Evolutionary conservation across 2,329 filamentous ascomycete genomes (phyloP), one percentile per base, ranked within the genome.

Genomic region (Teratosphaeria epicoccoides): DNA sequence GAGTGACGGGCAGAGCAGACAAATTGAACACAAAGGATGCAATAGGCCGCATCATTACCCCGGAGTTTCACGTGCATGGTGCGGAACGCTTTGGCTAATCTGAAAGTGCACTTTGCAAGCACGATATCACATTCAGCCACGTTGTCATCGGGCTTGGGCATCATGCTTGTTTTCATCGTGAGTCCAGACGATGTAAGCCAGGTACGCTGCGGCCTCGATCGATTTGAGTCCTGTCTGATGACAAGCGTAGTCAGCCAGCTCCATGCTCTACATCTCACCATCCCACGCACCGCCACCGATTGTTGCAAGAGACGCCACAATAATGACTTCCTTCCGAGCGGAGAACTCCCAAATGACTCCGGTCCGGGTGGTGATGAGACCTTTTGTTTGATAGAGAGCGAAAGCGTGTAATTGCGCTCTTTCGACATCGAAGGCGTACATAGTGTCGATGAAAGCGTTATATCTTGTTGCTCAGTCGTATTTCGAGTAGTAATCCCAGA

Each of bases 341-440:
- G 72, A 67, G 6, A 61, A 62, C 43, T 61, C 60, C 0, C 72
- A 72, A 49, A 74, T 71, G 49, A 74, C 65, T 0, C 73, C 73
- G 75, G 1, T 55, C 59, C 17, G 72, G 74, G 1, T 65, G 60
- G 17, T 76, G 61, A 2, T 66, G 71, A 0, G 69, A 70, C 26
- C 71, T 70, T n/a, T 23, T 49, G 47, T 6, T 23, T 1, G 59
- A 77, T 57, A 0, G 68, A 64, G 12, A 81, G 68, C 0, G 72
- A 69, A 1, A 82, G 69, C 0, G 74, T 79, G 61, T 82, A 82
- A 58, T 80, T 70, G 52, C 76, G 70, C 2, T 79, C 79, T 60
- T 82, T 82, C 28, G 74, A 76, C 0, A 63, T 63, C 7, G 78
- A 61, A 0, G 76, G 76, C 0, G 76, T 79, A 1, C 71, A 81